Evolutionary conservation across 106 monocot genomes (phyloP), one percentile per base, ranked within the genome.

Genomic region (Phalaenopsis equestris): DNA sequence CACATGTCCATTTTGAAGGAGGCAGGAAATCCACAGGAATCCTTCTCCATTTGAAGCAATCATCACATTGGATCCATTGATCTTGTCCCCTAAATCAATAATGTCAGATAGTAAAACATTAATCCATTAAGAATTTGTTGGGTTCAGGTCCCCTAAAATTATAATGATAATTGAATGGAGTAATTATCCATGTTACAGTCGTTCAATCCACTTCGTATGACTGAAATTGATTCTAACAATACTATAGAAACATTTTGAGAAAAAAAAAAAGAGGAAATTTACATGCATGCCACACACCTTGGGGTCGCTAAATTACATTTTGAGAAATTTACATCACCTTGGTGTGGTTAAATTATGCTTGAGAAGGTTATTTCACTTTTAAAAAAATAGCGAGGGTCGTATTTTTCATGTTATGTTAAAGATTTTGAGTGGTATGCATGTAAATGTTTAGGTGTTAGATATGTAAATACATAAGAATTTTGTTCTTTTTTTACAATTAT

Each of bases 61-160:
- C 83, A 77, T 95, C 99, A 82, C 99, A 99, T 65, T 99, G 99
- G 52, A 87, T 89, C 99, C 99, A 99, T 85, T 99, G 99, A 83
- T 95, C 95, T 74, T 88, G 84, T 39, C 78, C 86, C 87, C 99
- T 99, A 79, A 77, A 80, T 80, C 19, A 45, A 67, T 5, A 68
- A 42, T 70, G 10, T 70, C 77, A 65, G 68, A 2, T 47, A 24
- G 58, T 43, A n/a, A 77, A 75, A 6, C 76, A 78, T 67, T 82
- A 24, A 75, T 30, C 17, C 56, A 73, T 72, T 6, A 72, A 36
- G 38, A 36, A 3, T 72, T 16, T 41, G 4, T 41, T 72, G 30
- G n/a, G n/a, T 65, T 65, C 6, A 65, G 0, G 23, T 52, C 2
- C 52, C 52, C 15, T 52, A 10, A 52, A 52, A 11, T 52, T 52